These are phyloP conservation scores for Cladorrhinum sp. DNA, from an alignment of 2,329 filamentous ascomycete species.

Conservation along the genomic window DNA sequence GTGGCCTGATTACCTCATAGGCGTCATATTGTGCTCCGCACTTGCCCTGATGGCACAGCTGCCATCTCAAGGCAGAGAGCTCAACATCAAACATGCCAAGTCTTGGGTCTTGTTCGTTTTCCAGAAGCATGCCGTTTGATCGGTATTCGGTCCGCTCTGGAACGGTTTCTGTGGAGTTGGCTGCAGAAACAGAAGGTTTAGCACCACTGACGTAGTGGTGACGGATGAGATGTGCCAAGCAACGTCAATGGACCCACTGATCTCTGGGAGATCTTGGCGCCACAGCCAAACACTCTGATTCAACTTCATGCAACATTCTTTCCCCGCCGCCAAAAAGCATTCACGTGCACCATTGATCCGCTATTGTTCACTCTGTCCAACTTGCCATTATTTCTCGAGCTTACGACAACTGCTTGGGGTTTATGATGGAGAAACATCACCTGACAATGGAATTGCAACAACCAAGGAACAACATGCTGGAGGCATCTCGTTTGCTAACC, in stretches of 20 bases:
- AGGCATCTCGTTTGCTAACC: too few relatives aligned
- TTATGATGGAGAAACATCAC: too few relatives aligned
- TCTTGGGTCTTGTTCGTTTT: neutral
- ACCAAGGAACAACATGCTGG: too few relatives aligned
- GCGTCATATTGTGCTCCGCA: conserved; percentile 14
- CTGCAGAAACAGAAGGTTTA: neutral
- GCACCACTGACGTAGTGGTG: neutral
- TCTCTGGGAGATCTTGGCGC: neutral
- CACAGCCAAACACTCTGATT: neutral
- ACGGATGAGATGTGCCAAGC: neutral
- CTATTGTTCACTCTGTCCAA: too few relatives aligned
- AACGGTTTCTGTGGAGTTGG: neutral
- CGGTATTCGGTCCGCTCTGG: neutral
- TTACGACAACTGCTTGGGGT: too few relatives aligned
- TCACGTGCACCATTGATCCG: neutral
- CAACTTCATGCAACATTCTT: neutral
- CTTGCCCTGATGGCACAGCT: neutral
- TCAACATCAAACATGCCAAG: neutral
- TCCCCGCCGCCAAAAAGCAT: too few relatives aligned
- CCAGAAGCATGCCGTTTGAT: neutral
- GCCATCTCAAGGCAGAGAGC: neutral
- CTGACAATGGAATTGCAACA: too few relatives aligned
- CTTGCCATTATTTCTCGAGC: too few relatives aligned
- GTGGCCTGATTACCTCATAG: conserved; percentile 20
- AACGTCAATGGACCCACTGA: neutral